phyloP scores from a whole-genome alignment of 106 monocot species.

The Allium sativum region DNA sequence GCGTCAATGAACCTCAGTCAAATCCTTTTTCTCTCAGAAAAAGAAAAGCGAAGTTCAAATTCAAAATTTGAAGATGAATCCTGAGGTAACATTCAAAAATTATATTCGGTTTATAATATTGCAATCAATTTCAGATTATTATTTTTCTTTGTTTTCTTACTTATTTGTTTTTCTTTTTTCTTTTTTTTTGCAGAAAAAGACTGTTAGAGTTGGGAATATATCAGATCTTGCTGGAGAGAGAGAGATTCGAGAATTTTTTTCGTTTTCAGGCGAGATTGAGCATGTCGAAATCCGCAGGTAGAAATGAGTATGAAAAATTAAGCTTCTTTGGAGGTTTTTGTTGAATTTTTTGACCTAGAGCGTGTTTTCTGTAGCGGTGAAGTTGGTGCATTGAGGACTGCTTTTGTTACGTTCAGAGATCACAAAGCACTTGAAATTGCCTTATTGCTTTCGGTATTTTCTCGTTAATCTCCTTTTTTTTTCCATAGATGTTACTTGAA shows the following conservation, averaged over 20 bases:
- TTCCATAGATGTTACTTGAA: too few species aligned
- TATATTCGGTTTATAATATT: too few species aligned
- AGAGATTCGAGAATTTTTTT: slow-evolving; percentile 96
- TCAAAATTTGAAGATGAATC: too few species aligned
- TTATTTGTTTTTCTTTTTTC: neutral
- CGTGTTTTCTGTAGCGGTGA: slow-evolving; percentile 17
- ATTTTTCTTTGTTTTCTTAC: neutral
- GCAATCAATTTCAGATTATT: too few species aligned
- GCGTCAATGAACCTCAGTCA: too few species aligned
- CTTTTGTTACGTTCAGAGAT: slow-evolving; percentile 90
- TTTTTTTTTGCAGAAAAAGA: slow-evolving; percentile 36
- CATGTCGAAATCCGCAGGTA: slow-evolving; percentile 50
- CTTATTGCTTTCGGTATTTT: slow-evolving; percentile 66
- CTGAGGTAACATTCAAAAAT: too few species aligned
- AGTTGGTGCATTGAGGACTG: slow-evolving; percentile 28
- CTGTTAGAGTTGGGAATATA: slow-evolving; percentile 70
- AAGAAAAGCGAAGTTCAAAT: too few species aligned
- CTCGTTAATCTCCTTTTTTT: neutral
- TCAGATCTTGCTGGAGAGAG: slow-evolving; percentile 94
- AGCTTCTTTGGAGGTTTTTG: neutral
- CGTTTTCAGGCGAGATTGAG: slow-evolving; percentile 94
- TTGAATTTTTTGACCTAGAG: neutral
- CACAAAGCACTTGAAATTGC: slow-evolving; percentile 86
- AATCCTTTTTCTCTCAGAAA: too few species aligned
- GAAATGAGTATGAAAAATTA: neutral